Conservation (phyloP, 345 rosid genomes). For the Angophora floribunda region DNA sequence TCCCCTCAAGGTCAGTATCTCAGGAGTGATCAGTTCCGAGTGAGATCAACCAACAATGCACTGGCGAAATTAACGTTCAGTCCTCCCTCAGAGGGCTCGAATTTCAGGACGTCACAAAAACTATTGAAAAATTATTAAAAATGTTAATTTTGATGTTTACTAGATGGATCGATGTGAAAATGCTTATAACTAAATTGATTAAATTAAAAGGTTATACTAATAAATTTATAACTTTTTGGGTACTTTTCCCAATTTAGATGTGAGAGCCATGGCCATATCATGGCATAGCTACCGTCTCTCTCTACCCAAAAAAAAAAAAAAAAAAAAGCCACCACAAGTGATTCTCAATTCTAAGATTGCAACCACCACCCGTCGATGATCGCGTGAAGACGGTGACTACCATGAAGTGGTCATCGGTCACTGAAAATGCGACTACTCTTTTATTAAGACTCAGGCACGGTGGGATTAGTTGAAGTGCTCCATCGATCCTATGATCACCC, state of each 20-base stretch:
- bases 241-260: background rate
- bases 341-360: too few species aligned
- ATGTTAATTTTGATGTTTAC: rapidly evolving
- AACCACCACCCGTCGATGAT: background rate
- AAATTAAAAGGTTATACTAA: rapidly evolving
- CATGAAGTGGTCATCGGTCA: background rate
- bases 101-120: too few species aligned
- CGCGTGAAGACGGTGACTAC: rapidly evolving
- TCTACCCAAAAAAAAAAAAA: too few species aligned
- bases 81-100: too few species aligned
- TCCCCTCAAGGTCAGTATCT: too few species aligned
- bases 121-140: too few species aligned
- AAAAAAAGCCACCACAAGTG: background rate
- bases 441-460: too few species aligned
- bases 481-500: background rate
- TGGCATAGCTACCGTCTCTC: background rate
- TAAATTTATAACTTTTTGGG: rapidly evolving
- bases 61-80: too few species aligned
- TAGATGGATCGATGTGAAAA: rapidly evolving
- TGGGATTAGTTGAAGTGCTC: background rate
- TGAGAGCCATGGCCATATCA: background rate
- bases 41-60: too few species aligned
- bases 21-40: too few species aligned
- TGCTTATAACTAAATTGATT: rapidly evolving
- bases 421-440: background rate